phyloP scores from a whole-genome alignment of 1,284 basidiomycete species.

The Ceratorhiza oryzae-sativae region DNA sequence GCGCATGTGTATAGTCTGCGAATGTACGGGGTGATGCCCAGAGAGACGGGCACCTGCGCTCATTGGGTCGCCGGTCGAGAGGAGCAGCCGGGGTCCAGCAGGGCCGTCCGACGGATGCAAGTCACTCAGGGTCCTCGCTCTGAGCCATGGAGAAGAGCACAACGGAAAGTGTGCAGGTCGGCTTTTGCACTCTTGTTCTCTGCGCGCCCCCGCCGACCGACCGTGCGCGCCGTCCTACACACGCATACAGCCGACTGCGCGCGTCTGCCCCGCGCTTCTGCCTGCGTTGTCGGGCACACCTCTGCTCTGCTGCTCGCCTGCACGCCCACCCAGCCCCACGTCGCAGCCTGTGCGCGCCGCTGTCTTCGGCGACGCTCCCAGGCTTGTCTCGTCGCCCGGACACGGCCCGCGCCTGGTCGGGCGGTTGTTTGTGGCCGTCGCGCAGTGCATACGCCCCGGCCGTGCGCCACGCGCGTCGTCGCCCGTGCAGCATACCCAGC shows the following conservation, averaged over 20 bases:
- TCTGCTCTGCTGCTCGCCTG: not conserved
- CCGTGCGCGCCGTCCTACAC: not conserved
- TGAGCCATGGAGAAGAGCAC: conserved; percentile 20
- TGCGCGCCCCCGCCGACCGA: not conserved
- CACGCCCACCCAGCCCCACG: not conserved
- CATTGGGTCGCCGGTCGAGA: conserved; percentile 4
- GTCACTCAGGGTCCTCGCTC: not conserved
- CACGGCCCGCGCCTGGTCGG: not conserved
- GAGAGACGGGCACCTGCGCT: not conserved
- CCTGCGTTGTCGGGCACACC: not conserved
- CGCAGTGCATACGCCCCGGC: not conserved
- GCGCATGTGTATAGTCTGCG: not conserved
- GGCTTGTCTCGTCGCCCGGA: not conserved
- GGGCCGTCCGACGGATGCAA: conserved; percentile 32
- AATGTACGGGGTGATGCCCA: not conserved
- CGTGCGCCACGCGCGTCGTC: conserved; percentile 9
- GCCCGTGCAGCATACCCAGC: not conserved
- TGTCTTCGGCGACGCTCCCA: not conserved
- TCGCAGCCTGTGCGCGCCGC: not conserved
- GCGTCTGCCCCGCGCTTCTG: not conserved
- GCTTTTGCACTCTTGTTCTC: not conserved
- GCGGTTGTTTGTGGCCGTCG: not conserved
- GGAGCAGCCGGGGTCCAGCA: conserved; percentile 1
- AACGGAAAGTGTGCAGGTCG: conserved; percentile 16
- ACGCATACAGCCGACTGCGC: conserved; percentile 24